Base-by-base conservation (phyloP, 2,329 filamentous ascomycete genomes). In the Penicillium sp. region DNA sequence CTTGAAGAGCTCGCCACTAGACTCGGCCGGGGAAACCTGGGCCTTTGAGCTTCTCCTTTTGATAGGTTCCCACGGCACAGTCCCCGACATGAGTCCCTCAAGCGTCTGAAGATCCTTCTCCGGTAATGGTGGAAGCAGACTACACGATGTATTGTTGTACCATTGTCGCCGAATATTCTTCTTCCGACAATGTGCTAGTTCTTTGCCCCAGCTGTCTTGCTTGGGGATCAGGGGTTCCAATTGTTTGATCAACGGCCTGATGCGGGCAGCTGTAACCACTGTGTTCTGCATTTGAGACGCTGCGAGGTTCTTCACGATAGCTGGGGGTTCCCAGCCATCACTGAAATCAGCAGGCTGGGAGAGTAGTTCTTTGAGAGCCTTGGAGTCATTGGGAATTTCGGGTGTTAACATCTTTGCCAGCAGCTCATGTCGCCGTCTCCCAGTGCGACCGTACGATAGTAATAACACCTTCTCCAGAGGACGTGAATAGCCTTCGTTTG, bases 371-470 rank as follows among this genome's bases (percentile, higher is more conserved):
- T 54, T 49, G 13, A 66, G 46, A 10, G 54, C 60, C 9, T 50
- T 43, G 21, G 54, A 56, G 43, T 64, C 55, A n/a, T 48, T 40
- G 8, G 62, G 61, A 3, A 60, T 34, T 43, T 66, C 53, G 6
- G 59, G 60, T 17, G 45, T 52, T 32, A 70, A 53, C 28, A 75
- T 54, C 4, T 61, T 58, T 5, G 57, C 51, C 51, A 80, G 47
- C 29, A 83, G 61, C 9, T 75, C 65, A 51, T 75, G 69, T 57
- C 77, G 72, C 29, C 77, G 69, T 54, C 66, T 72, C 8, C 81
- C 81, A 29, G 68, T 70, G 45, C 81, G 75, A 13, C 79, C 81
- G 58, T 83, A 84, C 13, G 80, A 72, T 51, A 75, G 64, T 29
- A 72, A 64, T 19, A 84, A 65, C 10, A 82, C 69, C 48, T 74